Conservation (phyloP, 441 rosid genomes). For the Brassica hybrid region DNA sequence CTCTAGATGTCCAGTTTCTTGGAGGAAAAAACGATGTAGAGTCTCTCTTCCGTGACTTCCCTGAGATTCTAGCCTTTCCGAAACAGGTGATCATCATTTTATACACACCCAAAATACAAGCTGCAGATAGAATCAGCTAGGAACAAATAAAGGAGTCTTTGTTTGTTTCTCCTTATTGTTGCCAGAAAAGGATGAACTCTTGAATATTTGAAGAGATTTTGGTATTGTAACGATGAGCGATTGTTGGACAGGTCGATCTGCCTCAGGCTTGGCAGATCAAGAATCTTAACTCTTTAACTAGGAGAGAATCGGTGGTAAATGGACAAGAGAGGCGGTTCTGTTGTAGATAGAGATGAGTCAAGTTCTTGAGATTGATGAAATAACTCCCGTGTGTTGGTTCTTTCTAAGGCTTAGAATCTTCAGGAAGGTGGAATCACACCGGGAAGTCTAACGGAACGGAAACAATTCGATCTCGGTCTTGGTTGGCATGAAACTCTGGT, state of each 20-base stretch:
- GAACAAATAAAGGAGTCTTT: conserved; percentile 34
- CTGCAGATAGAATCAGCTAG: conserved; percentile 55
- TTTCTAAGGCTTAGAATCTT: conserved; percentile 81
- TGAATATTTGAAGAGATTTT: conserved; percentile 61
- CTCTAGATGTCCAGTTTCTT: conserved; percentile 63
- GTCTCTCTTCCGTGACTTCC: conserved; percentile 60
- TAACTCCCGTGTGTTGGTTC: conserved; percentile 71
- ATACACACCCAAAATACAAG: conserved; percentile 51
- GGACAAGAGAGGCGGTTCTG: conserved; percentile 70
- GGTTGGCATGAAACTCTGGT: conserved; percentile 72
- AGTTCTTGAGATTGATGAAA: conserved; percentile 57
- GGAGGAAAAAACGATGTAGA: conserved; percentile 48
- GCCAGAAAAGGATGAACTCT: conserved; percentile 63
- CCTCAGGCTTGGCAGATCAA: conserved; percentile 64
- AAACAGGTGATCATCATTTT: conserved; percentile 53
- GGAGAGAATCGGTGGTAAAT: conserved; percentile 60
- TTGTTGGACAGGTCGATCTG: conserved; percentile 76
- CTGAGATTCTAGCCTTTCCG: conserved; percentile 55
- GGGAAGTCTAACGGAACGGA: conserved; percentile 76
- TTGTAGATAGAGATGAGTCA: conserved; percentile 80
- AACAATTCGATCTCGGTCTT: conserved; percentile 44
- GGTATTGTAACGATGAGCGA: conserved; percentile 66
- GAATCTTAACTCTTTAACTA: conserved; percentile 56
- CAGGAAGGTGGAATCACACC: conserved; percentile 68
- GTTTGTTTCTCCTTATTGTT: conserved; percentile 49